Evolutionary conservation across 257 asterid species (phyloP), one percentile per base, ranked within the genome.

Genomic region (Euphrasia confusa): DNA sequence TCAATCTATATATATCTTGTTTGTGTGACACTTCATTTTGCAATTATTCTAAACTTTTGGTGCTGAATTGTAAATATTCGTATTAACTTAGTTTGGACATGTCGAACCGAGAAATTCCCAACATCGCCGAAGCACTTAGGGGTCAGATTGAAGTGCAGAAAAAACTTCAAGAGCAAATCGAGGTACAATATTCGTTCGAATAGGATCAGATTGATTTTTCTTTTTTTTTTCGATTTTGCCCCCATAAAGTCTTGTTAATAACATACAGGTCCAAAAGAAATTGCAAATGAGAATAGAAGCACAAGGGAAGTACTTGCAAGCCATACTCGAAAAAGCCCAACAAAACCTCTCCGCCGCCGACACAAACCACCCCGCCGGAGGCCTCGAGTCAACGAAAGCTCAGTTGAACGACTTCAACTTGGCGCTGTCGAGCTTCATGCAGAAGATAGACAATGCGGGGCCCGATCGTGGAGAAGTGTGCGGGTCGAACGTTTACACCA

Each of bases 221-320:
- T 15, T 4, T 0, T 12, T 48, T 1, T 15, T 48, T n/a, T 14
- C 2, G 2, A 7, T 42, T 2, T 1, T 12, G 10, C 9, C 13
- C 0, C 56, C 7, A 4, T 14, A 1, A 7, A 1, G 42, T 37
- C 42, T 37, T 37, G 42, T 37, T 47, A 47, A 47, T 5, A 47
- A 47, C 8, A 0, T 45, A 54, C 86, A 91, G 98, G 96, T 88
- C 64, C 95, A 91, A 70, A 86, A 81, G 90, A 88, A 78, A 63
- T 33, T 91, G 78, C 96, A 86, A 63, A 86, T 82, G 89, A 81
- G 98, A 76, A 85, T 91, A 77, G 98, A 85, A 76, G 86, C 98
- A 5, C 98, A 91, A 68, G 95, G 96, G 63, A 91, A 80, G 75
- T 91, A 91, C 77, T 77, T 91, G 77, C 94, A 91, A 62, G 71